Percentiles rank a stretch among this genome's conserved stretches.
Evolutionary conservation across 345 rosid genomes (phyloP).

Genomic region (Pseudoturritis turrita): DNA sequence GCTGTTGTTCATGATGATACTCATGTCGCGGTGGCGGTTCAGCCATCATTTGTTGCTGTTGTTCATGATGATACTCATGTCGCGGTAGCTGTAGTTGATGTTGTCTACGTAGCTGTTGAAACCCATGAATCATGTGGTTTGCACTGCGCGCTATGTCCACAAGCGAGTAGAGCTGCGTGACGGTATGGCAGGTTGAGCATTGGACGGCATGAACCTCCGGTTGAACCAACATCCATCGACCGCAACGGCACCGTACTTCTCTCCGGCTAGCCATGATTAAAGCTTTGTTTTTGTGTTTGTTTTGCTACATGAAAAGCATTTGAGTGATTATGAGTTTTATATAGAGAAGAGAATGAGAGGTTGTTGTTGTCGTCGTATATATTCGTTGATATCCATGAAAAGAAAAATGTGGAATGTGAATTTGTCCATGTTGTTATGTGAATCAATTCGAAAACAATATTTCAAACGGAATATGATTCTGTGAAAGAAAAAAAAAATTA

Average conservation of each 20-base stretch:
- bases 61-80: background rate
- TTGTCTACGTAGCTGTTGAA: conserved; percentile 26
- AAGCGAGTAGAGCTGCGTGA: conserved; percentile 32
- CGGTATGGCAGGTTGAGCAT: conserved; percentile 42
- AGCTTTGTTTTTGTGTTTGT: background rate
- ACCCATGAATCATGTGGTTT: conserved; percentile 17
- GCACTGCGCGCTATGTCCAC: conserved; percentile 24
- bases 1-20: background rate
- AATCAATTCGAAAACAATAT: conserved; percentile 17
- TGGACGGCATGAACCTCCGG: conserved; percentile 32
- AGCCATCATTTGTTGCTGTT: conserved; percentile 4
- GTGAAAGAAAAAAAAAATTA: background rate
- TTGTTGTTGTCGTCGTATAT: background rate
- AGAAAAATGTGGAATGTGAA: background rate
- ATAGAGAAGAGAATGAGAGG: background rate
- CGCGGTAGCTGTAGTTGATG: background rate
- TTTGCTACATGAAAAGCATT: background rate
- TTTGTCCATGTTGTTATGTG: background rate
- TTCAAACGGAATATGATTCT: conserved; percentile 22
- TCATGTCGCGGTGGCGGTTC: conserved; percentile 3
- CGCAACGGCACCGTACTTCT: conserved; percentile 50
- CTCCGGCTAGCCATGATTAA: conserved; percentile 37
- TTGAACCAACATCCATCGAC: conserved; percentile 42
- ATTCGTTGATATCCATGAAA: conserved; percentile 9
- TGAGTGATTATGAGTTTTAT: conserved; percentile 8